These are phyloP conservation scores for Dendrobium officinale DNA, from an alignment of 106 monocot genomes.

Conservation along the genomic window DNA sequence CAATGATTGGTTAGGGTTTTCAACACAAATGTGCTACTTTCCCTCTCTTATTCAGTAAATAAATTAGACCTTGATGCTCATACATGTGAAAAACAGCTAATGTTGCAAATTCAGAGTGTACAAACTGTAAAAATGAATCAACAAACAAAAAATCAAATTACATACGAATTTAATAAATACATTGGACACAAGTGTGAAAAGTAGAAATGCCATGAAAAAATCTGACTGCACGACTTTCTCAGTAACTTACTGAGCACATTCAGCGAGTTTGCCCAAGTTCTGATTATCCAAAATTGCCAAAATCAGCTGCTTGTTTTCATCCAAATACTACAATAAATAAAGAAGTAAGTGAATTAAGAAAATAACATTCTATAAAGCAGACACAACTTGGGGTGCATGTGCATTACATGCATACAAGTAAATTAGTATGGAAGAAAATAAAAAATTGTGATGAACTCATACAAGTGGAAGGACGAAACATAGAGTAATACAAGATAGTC, in stretches of 20 bases:
- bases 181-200: not conserved
- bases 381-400: not conserved
- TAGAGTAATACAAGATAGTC: not conserved
- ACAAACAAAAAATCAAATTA: not conserved
- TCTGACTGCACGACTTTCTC: not conserved
- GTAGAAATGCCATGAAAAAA: not conserved
- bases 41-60: not conserved
- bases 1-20: not conserved
- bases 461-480: not conserved
- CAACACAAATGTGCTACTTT: not conserved
- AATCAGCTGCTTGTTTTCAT: slow-evolving; percentile 37
- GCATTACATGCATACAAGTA: not conserved
- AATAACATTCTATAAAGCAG: not conserved
- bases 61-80: too few relatives aligned
- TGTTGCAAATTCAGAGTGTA: not conserved
- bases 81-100: too few relatives aligned
- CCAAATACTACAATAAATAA: slow-evolving; percentile 23
- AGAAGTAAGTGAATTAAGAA: not conserved
- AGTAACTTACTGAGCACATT: slow-evolving; percentile 68
- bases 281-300: slow-evolving; percentile 61
- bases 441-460: not conserved
- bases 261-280: slow-evolving; percentile 56
- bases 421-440: not conserved
- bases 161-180: not conserved
- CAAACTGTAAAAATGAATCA: not conserved